Base-by-base conservation (phyloP, 257 asterid genomes). In the Fraxinus pennsylvanica region DNA sequence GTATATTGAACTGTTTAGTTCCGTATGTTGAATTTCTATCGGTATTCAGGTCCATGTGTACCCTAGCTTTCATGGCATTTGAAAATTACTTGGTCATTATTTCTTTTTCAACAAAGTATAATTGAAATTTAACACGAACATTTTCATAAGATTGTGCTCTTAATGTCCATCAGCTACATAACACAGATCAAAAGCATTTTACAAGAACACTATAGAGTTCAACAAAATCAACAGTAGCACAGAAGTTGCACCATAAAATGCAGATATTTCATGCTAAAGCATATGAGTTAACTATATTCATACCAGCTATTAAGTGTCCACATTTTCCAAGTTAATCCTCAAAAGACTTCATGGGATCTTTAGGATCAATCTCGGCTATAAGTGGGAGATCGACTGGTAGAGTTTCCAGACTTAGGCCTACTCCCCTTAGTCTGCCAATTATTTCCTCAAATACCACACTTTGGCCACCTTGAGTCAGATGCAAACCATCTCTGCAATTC, bases 401-500 rank as follows among this genome's bases (percentile, higher is more conserved):
- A 68, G 83, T 83, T 78, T 89, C 89, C 65, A 77, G 68, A 74
- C 86, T 83, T 68, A 90, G 36, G 29, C 86, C 81, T 36, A 61
- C 72, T 77, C 90, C 87, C 79, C 50, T 84, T 12, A 94, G 86
- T 82, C 38, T 82, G 68, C 10, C 79, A 3, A 89, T 22, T 68
- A 92, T 88, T 83, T 89, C 91, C 79, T 86, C 90, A 19, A 90
- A 94, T n/a, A 94, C 97, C 25, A 90, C 74, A 74, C 75, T 76
- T 70, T 89, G 91, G 14, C 98, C 97, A 6, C 74, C 54, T 47
- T 39, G 69, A 14, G 85, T 87, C 29, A 91, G 89, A 83, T 94
- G 98, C 89, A 94, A 80, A 6, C 98, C 97, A 71, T 94, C 98
- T 0, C 98, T 94, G 90, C 83, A 65, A 72, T 74, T 79, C 39